Percentiles rank a stretch among this genome's conserved stretches.
Conservation (phyloP, 768 basidiomycete genomes). For the Kwoniella pini region DNA sequence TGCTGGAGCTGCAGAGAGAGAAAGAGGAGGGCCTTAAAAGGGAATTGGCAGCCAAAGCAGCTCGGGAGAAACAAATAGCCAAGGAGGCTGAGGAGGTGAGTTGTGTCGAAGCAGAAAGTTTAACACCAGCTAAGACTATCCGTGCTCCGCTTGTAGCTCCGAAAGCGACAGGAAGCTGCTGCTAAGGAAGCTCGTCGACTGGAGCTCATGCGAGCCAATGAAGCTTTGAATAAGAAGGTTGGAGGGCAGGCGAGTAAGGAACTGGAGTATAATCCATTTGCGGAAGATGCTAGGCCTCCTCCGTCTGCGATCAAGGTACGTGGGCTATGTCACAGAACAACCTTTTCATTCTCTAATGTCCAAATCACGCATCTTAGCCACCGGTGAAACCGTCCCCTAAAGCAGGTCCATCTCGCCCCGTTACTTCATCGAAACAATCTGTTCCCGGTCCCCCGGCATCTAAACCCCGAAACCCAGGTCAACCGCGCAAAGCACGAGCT, state of each 20-base stretch:
- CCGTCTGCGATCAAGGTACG: conserved; percentile 9
- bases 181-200: conserved; percentile 34
- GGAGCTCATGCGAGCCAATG: conserved; percentile 39
- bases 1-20: conserved; percentile 33
- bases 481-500: neutral
- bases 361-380: conserved; percentile 1
- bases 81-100: conserved; percentile 43
- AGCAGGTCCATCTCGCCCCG: neutral
- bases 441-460: conserved; percentile 12
- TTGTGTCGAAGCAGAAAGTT: too few relatives aligned
- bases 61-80: conserved; percentile 34
- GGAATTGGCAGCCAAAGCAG: conserved; percentile 36
- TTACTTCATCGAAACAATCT: conserved; percentile 12
- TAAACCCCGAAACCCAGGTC: neutral
- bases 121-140: neutral
- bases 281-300: conserved; percentile 34
- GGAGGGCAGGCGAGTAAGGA: neutral
- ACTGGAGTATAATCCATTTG: conserved; percentile 44
- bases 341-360: neutral
- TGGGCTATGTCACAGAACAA: neutral
- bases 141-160: conserved; percentile 5
- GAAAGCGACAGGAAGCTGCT: conserved; percentile 35
- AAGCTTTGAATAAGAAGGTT: conserved; percentile 25
- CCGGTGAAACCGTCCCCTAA: neutral
- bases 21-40: conserved; percentile 37